Percentiles rank a stretch among this genome's conserved stretches.
Evolutionary conservation across 441 rosid species (phyloP).

Genomic region (Isatis lusitanica): DNA sequence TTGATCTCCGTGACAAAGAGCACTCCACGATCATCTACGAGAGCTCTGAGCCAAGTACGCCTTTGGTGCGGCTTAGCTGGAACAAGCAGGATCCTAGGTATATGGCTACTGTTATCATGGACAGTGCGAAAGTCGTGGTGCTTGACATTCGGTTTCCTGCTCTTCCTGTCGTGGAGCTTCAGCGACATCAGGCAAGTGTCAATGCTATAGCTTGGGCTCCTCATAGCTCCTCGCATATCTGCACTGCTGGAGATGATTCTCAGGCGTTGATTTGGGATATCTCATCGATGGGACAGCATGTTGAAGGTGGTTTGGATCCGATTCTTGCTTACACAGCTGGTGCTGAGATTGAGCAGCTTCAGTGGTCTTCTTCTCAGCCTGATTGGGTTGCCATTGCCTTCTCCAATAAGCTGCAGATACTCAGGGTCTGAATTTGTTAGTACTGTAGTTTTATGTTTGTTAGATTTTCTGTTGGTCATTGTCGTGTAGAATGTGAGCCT

Average conservation of each 20-base stretch:
- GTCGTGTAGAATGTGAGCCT: neutral
- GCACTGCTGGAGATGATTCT: constrained; percentile 87
- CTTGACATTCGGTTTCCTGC: constrained; percentile 84
- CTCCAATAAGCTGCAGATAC: constrained; percentile 84
- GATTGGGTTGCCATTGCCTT: constrained; percentile 94
- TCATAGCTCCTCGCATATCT: constrained; percentile 81
- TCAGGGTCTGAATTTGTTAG: constrained; percentile 56
- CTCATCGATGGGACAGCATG: constrained; percentile 79
- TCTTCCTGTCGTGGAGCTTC: constrained; percentile 79
- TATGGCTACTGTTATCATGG: constrained; percentile 92
- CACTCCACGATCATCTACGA: constrained; percentile 90
- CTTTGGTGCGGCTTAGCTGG: constrained; percentile 79
- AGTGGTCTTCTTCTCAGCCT: constrained; percentile 87
- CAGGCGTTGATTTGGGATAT: constrained; percentile 91
- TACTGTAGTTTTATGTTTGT: neutral
- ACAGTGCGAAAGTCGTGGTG: constrained; percentile 78
- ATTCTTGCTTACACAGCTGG: constrained; percentile 81
- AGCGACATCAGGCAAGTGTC: constrained; percentile 80
- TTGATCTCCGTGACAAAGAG: constrained; percentile 81
- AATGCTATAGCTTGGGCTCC: constrained; percentile 94
- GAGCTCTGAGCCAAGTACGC: constrained; percentile 82
- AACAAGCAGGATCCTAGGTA: constrained; percentile 93
- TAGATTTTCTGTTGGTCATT: neutral
- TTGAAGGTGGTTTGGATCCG: constrained; percentile 82
- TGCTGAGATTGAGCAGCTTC: constrained; percentile 86